Evolutionary conservation across 2,329 filamentous ascomycete genomes (phyloP).

Genomic region (Arthroderma uncinatum): DNA sequence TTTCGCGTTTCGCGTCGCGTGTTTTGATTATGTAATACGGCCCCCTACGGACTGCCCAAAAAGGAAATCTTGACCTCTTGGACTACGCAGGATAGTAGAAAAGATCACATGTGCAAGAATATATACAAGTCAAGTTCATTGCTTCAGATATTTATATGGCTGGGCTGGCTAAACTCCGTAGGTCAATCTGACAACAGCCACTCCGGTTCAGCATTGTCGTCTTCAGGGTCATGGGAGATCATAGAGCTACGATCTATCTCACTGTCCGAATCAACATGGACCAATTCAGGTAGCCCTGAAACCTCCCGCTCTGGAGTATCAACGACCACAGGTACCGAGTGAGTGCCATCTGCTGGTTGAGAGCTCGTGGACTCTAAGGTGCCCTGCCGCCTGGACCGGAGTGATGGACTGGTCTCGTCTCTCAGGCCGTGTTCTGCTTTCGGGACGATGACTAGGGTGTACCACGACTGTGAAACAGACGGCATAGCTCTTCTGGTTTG

Average conservation of each 20-base stretch:
- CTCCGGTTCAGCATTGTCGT: slow-evolving; percentile 54
- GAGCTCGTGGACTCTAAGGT: neutral
- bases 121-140: neutral
- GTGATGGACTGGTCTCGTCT: neutral
- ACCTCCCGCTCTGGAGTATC: slow-evolving; percentile 11
- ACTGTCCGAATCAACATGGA: slow-evolving; percentile 21
- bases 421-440: neutral
- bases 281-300: slow-evolving; percentile 12
- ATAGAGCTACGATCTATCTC: slow-evolving; percentile 38
- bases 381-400: neutral
- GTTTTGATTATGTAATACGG: neutral
- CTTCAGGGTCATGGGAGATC: slow-evolving; percentile 52
- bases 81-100: neutral
- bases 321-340: neutral
- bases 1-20: neutral
- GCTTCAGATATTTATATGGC: neutral
- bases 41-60: no score
- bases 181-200: slow-evolving; percentile 41
- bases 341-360: neutral
- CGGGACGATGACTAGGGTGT: slow-evolving; percentile 23
- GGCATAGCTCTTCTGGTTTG: no score
- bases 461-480: slow-evolving; percentile 9
- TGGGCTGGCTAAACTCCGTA: no score
- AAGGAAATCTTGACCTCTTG: neutral
- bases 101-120: neutral